Percentiles rank a stretch among this genome's conserved stretches.
Evolutionary conservation across 345 rosid species (phyloP).

Genomic region (Atalantia buxifolia): DNA sequence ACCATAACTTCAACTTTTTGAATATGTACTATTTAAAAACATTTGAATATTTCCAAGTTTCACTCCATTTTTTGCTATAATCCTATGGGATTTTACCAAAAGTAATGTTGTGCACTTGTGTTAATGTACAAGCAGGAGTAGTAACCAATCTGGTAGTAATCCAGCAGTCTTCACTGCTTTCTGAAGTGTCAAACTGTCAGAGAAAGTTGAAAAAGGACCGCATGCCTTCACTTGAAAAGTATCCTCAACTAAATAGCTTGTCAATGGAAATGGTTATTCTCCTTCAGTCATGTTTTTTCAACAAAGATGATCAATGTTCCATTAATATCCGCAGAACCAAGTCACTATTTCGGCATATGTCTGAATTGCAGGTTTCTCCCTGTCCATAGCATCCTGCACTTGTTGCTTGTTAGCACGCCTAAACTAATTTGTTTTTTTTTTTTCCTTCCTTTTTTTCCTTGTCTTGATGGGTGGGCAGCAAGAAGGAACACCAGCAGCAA

Average conservation of each 20-base stretch:
- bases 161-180: constrained; percentile 21
- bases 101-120: not conserved
- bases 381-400: not conserved
- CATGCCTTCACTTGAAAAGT: constrained; percentile 36
- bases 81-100: not conserved
- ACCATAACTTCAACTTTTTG: not conserved
- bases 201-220: constrained; percentile 23
- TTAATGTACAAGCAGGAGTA: constrained; percentile 32
- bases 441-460: not conserved
- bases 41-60: not conserved
- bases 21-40: not conserved
- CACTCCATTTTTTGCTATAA: not conserved
- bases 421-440: not conserved
- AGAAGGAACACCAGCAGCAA: constrained; percentile 28
- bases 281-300: constrained; percentile 15
- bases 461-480: constrained; percentile 27
- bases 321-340: constrained; percentile 9
- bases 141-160: constrained; percentile 37
- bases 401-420: not conserved
- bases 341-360: constrained; percentile 22
- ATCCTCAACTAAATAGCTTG: constrained; percentile 25
- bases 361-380: constrained; percentile 38
- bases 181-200: constrained; percentile 24
- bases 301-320: constrained; percentile 14
- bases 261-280: constrained; percentile 18